Base-by-base conservation (phyloP, 371 early-diverging fungal genomes). In the Gilbertella persicaria region DNA sequence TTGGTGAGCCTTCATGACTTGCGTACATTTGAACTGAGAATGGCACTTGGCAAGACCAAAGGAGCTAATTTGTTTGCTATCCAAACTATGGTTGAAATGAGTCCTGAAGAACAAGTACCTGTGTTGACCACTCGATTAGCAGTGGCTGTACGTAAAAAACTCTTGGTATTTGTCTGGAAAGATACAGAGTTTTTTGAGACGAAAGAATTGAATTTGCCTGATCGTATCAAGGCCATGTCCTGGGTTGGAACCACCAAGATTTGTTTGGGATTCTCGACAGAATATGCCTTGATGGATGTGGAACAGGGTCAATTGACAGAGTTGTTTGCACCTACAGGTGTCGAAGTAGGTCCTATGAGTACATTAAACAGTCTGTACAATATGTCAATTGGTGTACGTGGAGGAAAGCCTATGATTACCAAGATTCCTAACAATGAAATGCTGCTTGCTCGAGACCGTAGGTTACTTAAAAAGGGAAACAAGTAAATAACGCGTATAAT, bases 61-160 rank as follows among this genome's bases (percentile, higher is more conserved):
- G 91, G 92, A 9, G 91, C 91, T 7, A 83, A 82, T 57, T 37
- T 88, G 44, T 80, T 91, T 60, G 81, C 89, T n/a, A 78, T 87
- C 37, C 84, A 87, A 55, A 89, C 89, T 4, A 79, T 82, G 58
- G 82, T 89, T 12, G 90, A 89, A 48, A 72, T 82, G 62, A 70
- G 65, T 9, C 62, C 65, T 9, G 69, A 76, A 46, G 83, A 83
- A 39, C 80, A 80, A 17, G 83, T 89, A 17, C 91, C 92, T 7
- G 79, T 81, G 25, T 75, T 91, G 23, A 78, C 89, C 20, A 88
- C 91, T 21, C 84, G 89, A 37, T 71, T 92, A 9, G 91, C 90
- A 1, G 87, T 90, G 0, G 87, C 86, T n/a, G 82, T 85, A 5
- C 75, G 80, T 44, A 83, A 83, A 57, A 86, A 80, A 62, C 64